Base-by-base conservation (phyloP, 2,329 filamentous ascomycete genomes). In the Fusarium armeniacum region DNA sequence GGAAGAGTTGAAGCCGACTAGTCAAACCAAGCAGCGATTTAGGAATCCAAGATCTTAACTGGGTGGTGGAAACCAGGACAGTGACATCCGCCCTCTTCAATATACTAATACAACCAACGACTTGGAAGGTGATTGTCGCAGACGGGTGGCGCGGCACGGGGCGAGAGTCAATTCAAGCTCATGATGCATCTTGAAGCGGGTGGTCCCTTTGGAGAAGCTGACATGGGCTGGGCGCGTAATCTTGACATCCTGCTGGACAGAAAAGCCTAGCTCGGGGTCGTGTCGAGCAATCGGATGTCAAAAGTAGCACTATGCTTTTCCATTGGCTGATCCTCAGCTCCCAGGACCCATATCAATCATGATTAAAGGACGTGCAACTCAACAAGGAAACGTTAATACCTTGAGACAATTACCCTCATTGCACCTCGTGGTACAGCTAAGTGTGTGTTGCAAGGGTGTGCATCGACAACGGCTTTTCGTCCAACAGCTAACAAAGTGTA, bases 151-250 rank as follows among this genome's bases (percentile, higher is more conserved):
- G 77, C 78, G 76, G 77, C 75, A 78, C 73, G 76, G 76, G 74
- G 75, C 77, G 75, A 73, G 70, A 66, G 67, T 73, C 58, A 74
- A 65, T 67, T 65, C 63, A 58, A 64, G 61, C 56, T 58, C 57
- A 51, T 44, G 44, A 54, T 55, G 52, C 44, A 55, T 40, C 45
- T 49, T 50, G 61, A 53, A 52, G 58, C 63, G 59, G 51, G 49
- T 43, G 56, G 65, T 67, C 58, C 55, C 62, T 59, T 63, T 53
- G 36, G 49, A 58, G 53, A 62, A 62, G 58, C 56, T 70, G 70
- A 68, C 70, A 81, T 79, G 71, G 78, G 70, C 70, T 72, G 72
- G 84, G 85, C 85, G 85, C 85, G 81, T 87, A 87, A 83, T 80
- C 76, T 78, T 80, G 79, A 79, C 79, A 81, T 81, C 77, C 79